Conservation (phyloP, 192 early-diverging fungal species). For the Entomortierella beljakovae region DNA sequence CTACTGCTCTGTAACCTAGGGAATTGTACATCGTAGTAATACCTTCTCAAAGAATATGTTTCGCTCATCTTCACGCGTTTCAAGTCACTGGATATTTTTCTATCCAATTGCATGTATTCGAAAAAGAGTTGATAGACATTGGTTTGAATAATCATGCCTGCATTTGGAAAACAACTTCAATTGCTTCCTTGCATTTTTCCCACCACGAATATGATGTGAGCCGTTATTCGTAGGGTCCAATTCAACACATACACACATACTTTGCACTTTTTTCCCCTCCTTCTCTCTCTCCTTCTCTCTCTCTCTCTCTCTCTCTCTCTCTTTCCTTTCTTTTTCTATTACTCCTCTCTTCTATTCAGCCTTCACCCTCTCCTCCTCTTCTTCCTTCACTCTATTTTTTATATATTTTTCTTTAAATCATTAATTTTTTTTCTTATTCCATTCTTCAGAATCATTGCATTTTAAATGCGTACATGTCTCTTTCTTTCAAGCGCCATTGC, state of each 20-base stretch:
- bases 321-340: neutral
- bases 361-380: constrained; percentile 1
- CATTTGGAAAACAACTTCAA: neutral
- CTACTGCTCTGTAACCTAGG: too few relatives aligned
- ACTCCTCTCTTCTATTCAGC: neutral
- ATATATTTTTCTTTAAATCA: neutral
- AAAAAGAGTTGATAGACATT: too few relatives aligned
- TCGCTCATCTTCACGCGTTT: too few relatives aligned
- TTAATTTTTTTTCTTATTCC: neutral
- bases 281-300: neutral
- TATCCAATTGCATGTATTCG: too few relatives aligned
- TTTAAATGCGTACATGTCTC: constrained; percentile 41
- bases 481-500: constrained; percentile 42
- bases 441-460: neutral
- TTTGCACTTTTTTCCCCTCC: neutral
- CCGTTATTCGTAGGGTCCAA: neutral
- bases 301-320: neutral
- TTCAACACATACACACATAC: neutral
- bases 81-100: too few relatives aligned
- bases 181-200: neutral
- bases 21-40: too few relatives aligned
- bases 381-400: neutral
- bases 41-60: too few relatives aligned
- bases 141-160: neutral
- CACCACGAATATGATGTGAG: neutral